Evolutionary conservation across 1,284 basidiomycete species (phyloP).

Genomic region (Bondarzewia mesenterica): DNA sequence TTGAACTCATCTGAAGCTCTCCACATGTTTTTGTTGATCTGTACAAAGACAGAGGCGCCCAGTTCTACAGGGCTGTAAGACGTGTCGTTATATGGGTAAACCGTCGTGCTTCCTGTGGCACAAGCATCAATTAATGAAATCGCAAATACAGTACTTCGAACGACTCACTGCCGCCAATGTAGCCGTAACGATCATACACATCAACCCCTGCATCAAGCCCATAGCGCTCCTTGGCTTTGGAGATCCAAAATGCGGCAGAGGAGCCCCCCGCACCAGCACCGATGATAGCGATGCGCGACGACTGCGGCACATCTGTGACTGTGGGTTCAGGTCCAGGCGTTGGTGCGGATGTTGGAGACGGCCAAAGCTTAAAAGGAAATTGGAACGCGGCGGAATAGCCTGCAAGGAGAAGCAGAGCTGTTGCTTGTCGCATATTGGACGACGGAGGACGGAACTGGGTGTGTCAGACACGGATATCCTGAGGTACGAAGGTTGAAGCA

Average conservation of each 20-base stretch:
- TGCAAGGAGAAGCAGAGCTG: constrained; percentile 2
- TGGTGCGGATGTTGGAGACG: constrained; percentile 21
- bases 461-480: no score
- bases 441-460: no score
- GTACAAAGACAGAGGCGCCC: constrained; percentile 86
- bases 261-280: constrained; percentile 85
- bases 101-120: constrained; percentile 59
- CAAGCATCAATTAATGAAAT: constrained; percentile 3
- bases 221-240: constrained; percentile 62
- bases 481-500: no score
- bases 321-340: not conserved
- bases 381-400: constrained; percentile 37
- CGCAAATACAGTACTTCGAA: constrained; percentile 3
- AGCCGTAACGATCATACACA: constrained; percentile 69
- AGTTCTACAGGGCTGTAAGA: constrained; percentile 64
- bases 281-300: constrained; percentile 59
- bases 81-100: constrained; percentile 70
- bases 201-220: constrained; percentile 69
- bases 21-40: constrained; percentile 76
- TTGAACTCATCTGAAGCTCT: constrained; percentile 78
- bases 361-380: constrained; percentile 36
- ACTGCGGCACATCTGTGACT: not conserved
- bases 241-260: constrained; percentile 83
- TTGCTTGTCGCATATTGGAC: constrained; percentile 4
- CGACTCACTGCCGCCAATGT: constrained; percentile 78